Evolutionary conservation across 441 rosid species (phyloP), one percentile per base, ranked within the genome.

Genomic region (Omphalea diandra): DNA sequence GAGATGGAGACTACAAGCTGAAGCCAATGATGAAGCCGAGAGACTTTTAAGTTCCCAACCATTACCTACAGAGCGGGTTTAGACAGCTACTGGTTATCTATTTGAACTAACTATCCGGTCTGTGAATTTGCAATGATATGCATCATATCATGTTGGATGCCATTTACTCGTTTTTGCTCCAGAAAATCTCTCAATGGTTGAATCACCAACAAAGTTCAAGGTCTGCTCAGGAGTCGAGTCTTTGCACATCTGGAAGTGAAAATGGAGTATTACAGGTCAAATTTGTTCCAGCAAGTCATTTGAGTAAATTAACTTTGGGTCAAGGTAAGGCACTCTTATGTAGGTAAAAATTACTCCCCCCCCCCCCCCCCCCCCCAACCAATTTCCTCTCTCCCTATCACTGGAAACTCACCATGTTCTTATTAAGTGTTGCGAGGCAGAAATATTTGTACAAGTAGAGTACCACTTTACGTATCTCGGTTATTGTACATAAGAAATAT

Each of bases 21-120:
- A 92, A 81, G 99, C 98, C 55, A 94, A 90, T 43, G 98, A 94
- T 60, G 98, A 94, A 71, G 98, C 94, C 35, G 98, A 92, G 75
- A 89, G 96, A 81, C 88, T 92, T 56, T 87, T 94, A 56, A 87
- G 87, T 80, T 87, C 94, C 49, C 85, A 87, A 82, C 76, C 84
- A 63, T 69, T 63, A 22, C 72, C 84, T 36, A 31, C 73, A 20
- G 88, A 86, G 54, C 67, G 63, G 69, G 69, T 67, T 40, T 82
- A 80, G 76, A 59, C 56, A 58, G 65, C 50, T 46, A 46, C 26
- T 29, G 29, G 17, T 57, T 24, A 38, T 56, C 43, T 27, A 20
- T 38, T 29, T 53, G 65, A 61, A 14, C 40, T 61, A 53, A 62
- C 46, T 22, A 58, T 50, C 76, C 36, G 17, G 58, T 63, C 52